Evolutionary conservation across 768 basidiomycete species (phyloP).

Genomic region (Pleurotus citrinopileatus): DNA sequence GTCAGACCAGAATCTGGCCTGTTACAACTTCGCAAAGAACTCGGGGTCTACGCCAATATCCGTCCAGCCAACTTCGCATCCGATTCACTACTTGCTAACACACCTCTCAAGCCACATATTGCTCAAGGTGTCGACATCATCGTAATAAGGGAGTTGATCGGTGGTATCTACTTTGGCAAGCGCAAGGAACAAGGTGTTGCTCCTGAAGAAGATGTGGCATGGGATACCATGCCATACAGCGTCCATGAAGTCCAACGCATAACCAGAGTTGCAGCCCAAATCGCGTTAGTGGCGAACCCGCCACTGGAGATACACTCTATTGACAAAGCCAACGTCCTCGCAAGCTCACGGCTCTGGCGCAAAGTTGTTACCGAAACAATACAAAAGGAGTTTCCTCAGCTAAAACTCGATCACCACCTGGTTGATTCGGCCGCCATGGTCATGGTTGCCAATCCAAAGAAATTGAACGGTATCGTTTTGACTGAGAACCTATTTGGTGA

Average conservation of each 20-base stretch:
- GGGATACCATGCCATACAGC: conserved; percentile 94
- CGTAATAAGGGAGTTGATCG: conserved; percentile 94
- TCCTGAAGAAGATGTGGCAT: conserved; percentile 68
- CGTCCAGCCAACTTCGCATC: conserved; percentile 95
- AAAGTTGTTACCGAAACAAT: conserved; percentile 88
- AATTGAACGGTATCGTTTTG: conserved; percentile 92
- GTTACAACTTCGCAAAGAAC: conserved; percentile 81
- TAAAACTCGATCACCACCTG: conserved; percentile 85
- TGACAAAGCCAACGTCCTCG: conserved; percentile 99
- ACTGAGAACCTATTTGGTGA: conserved; percentile 98
- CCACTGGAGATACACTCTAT: conserved; percentile 89
- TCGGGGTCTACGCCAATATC: conserved; percentile 97
- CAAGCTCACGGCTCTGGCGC: conserved; percentile 91
- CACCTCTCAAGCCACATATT: conserved; percentile 84
- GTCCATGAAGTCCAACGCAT: conserved; percentile 91
- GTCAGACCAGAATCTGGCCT: conserved; percentile 93
- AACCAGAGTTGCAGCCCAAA: conserved; percentile 91
- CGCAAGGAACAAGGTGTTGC: conserved; percentile 81
- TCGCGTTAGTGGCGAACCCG: conserved; percentile 79
- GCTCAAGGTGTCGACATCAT: conserved; percentile 88
- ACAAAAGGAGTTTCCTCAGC: conserved; percentile 81
- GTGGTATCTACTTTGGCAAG: conserved; percentile 92
- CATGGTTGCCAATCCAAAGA: conserved; percentile 84
- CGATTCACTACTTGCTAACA: conserved; percentile 81
- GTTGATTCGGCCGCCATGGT: conserved; percentile 98